Base-by-base conservation (phyloP, 331 rosid genomes). In the Arachis monticola region DNA sequence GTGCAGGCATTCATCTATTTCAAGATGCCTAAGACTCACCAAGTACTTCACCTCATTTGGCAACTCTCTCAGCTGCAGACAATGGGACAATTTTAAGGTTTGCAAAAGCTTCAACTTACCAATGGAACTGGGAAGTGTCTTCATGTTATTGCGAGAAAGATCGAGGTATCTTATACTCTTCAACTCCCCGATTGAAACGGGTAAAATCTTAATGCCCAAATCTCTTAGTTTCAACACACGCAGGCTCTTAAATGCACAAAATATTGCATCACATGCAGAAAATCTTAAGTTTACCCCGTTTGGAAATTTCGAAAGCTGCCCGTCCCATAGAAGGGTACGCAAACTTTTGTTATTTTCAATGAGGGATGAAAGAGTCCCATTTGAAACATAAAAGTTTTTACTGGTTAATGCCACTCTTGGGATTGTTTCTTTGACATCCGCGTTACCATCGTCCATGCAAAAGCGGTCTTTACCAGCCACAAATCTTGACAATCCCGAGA, bases 41-140 rank as follows among this genome's bases (percentile, higher is more conserved):
- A 75, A n/a, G 5, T 57, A 1, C 14, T 66, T 13, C 12, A 57
- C 7, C 2, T 30, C 60, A 10, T 55, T 11, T 1, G 85, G 85
- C 35, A 81, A 13, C 13, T 50, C 13, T 44, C 10, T 59, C 6
- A 81, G 66, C 46, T 7, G 0, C 10, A 14, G 61, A 59, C 75
- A 65, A 0, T 31, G 10, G 59, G 79, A 76, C 8, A 71, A 7
- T 12, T 14, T 42, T 17, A 81, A 45, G 0, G 85, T 76, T 40
- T 71, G 71, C 79, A 81, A 72, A 42, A 70, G 46, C 8, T 1
- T 9, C 44, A 76, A 67, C 53, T 59, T 13, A 22, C 67, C 69
- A 6, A 76, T 41, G 8, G 56, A 65, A 58, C 1, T 10, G 0
- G 81, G 78, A 10, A 81, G 74, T 11, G 27, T 44, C 6, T 32